Base-by-base conservation (phyloP, 1,284 basidiomycete species). In the Spongispora temasekensis region DNA sequence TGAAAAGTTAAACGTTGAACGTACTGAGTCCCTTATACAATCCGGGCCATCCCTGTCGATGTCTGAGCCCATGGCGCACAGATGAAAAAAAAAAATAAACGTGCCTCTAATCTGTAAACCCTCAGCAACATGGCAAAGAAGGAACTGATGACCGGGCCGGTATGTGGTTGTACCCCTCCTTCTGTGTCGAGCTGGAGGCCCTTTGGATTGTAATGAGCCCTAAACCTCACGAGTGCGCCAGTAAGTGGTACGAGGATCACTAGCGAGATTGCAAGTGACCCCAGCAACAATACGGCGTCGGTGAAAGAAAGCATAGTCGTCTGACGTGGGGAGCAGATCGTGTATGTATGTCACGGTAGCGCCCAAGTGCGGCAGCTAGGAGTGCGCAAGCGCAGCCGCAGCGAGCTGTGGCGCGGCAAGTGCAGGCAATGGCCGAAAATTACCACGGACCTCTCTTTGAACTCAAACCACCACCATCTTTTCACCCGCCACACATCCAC, bases 21-120 rank as follows among this genome's bases (percentile, higher is more conserved):
- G 57, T 71, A 92, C 91, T 91, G 53, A 89, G 72, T 55, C 94
- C 94, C 75, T 95, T 96, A 81, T 91, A 95, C 44, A 95, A 74
- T 21, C 94, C 94, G 56, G 80, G 74, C 82, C 83, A 88, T 25
- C 94, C 91, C 87, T 91, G 57, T 27, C 48, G 30, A 23, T 4
- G 35, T 55, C 56, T 25, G 21, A 59, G 53, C n/a, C n/a, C n/a
- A n/a, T n/a, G n/a, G n/a, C n/a, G n/a, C n/a, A n/a, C n/a, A n/a
- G n/a, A n/a, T n/a, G 58, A 48, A 40, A 23, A 42, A 28, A 15
- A 19, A 17, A 19, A 28, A 9, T 17, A 31, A 9, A 62, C 80
- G 46, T 48, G 88, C 89, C 80, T 96, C 94, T 17, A 95, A 81
- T 58, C 81, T 82, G 71, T 89, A 88, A 2, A 93, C 91, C 51